Conservation (phyloP, 2,329 filamentous ascomycete species). For the Grosmannia huntii region DNA sequence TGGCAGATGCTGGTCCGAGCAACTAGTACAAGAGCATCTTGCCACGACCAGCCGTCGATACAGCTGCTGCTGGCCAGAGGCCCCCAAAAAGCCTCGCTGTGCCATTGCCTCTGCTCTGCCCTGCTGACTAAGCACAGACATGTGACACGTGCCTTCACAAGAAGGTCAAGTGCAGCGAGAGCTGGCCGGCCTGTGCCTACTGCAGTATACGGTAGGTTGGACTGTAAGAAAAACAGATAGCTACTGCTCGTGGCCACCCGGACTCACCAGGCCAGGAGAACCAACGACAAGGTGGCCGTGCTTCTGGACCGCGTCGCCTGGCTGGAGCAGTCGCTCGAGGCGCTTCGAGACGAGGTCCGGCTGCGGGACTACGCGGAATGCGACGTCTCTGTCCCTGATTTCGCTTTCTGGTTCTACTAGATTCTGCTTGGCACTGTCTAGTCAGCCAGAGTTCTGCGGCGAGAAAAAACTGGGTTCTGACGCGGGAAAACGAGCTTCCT, state of each 20-base stretch:
- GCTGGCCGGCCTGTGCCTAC: background rate
- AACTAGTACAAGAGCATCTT: background rate
- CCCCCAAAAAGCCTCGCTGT: background rate
- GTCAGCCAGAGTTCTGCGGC: background rate
- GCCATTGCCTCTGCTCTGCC: background rate
- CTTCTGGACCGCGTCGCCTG: background rate
- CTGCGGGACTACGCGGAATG: background rate
- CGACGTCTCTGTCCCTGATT: background rate
- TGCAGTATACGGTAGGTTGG: too few species aligned
- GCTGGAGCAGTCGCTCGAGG: background rate
- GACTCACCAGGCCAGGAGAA: background rate
- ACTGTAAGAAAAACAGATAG: background rate
- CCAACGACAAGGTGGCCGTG: background rate
- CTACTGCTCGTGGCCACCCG: too few species aligned
- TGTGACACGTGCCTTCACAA: slow-evolving; percentile 2
- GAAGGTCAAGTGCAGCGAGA: slow-evolving; percentile 2
- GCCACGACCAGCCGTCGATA: background rate
- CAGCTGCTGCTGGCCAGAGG: background rate
- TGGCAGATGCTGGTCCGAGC: background rate
- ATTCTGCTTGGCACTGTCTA: background rate
- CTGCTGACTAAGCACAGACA: background rate
- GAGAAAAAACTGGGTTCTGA: background rate
- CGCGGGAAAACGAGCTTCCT: background rate
- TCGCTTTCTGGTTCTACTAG: background rate
- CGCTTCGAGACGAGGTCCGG: background rate